Conservation (phyloP, 2,329 filamentous ascomycete species). For the Neurospora sp. region DNA sequence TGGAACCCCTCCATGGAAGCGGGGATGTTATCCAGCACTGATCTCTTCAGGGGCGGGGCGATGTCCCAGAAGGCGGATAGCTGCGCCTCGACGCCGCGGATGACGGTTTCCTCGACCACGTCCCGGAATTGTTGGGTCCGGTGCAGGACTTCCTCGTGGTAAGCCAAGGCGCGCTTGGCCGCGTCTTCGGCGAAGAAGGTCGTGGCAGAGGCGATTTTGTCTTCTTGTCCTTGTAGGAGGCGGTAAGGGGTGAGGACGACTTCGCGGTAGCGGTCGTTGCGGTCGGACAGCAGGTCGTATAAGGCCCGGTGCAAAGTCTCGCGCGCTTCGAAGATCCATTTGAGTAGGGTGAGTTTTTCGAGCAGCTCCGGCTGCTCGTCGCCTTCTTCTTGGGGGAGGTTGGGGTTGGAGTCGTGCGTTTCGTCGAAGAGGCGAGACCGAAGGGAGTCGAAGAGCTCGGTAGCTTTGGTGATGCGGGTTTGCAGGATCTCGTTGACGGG, state of each 20-base stretch:
- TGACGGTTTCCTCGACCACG: constrained; percentile 76
- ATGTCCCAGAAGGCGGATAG: constrained; percentile 97
- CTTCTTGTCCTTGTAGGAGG: constrained; percentile 50
- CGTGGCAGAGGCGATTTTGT: constrained; percentile 70
- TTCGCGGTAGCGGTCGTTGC: constrained; percentile 77
- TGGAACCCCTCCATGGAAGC: constrained; percentile 48
- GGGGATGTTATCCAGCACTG: constrained; percentile 69
- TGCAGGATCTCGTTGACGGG: constrained; percentile 75
- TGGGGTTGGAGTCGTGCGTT: constrained; percentile 58
- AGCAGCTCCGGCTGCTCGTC: constrained; percentile 90
- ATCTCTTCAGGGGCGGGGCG: constrained; percentile 66
- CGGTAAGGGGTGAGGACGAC: constrained; percentile 76
- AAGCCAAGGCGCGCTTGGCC: constrained; percentile 58
- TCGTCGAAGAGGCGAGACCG: constrained; percentile 64
- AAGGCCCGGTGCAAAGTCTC: constrained; percentile 23
- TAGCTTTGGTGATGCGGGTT: constrained; percentile 63
- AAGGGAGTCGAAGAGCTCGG: constrained; percentile 68
- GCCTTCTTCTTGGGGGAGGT: constrained; percentile 86
- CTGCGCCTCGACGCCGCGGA: constrained; percentile 81
- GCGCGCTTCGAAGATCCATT: constrained; percentile 95
- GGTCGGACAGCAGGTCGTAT: constrained; percentile 69
- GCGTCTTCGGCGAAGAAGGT: constrained; percentile 77
- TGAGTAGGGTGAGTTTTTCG: constrained; percentile 87
- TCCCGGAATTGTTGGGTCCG: constrained; percentile 68
- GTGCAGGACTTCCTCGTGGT: constrained; percentile 60